A percentile compares a stretch with the other conserved stretches of the same genome.
phyloP scores from a whole-genome alignment of 352 stramenopile species.

The Pythium chondricola region DNA sequence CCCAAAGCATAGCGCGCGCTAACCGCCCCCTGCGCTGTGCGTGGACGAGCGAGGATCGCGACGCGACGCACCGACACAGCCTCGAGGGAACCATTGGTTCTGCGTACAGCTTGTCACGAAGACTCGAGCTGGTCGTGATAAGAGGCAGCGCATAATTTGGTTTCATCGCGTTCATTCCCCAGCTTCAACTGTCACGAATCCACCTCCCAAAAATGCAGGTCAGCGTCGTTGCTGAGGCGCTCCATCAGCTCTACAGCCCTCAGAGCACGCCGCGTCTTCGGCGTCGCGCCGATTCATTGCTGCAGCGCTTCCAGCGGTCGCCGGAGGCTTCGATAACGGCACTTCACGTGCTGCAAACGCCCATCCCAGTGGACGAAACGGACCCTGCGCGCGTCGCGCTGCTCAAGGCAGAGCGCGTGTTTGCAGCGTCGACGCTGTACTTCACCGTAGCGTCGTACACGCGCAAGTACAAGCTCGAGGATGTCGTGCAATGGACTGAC shows the following conservation, averaged over 20 bases:
- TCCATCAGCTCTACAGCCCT: conserved; percentile 71
- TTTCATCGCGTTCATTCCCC: too few relatives aligned
- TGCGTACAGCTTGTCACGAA: too few relatives aligned
- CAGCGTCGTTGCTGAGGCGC: conserved; percentile 44
- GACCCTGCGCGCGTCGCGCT: conserved; percentile 17
- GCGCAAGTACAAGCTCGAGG: conserved; percentile 68
- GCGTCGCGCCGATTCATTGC: conserved; percentile 60
- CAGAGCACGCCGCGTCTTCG: conserved; percentile 58
- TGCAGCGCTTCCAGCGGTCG: conserved; percentile 72
- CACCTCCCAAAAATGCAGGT: conserved; percentile 30
- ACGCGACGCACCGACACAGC: too few relatives aligned
- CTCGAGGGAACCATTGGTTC: too few relatives aligned
- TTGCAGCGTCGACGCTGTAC: conserved; percentile 70
- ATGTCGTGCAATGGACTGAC: conserved; percentile 38
- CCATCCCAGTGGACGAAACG: conserved; percentile 23
- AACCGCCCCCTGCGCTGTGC: too few relatives aligned
- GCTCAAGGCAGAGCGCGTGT: conserved; percentile 48
- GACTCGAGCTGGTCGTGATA: too few relatives aligned
- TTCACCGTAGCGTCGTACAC: conserved; percentile 56
- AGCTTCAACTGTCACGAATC: background rate
- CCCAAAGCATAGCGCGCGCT: too few relatives aligned
- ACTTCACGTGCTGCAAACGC: conserved; percentile 45
- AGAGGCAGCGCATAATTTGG: background rate
- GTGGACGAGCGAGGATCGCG: too few relatives aligned
- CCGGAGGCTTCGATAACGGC: conserved; percentile 52